Base-by-base conservation (phyloP, 768 basidiomycete genomes). In the Hericium alpestre region DNA sequence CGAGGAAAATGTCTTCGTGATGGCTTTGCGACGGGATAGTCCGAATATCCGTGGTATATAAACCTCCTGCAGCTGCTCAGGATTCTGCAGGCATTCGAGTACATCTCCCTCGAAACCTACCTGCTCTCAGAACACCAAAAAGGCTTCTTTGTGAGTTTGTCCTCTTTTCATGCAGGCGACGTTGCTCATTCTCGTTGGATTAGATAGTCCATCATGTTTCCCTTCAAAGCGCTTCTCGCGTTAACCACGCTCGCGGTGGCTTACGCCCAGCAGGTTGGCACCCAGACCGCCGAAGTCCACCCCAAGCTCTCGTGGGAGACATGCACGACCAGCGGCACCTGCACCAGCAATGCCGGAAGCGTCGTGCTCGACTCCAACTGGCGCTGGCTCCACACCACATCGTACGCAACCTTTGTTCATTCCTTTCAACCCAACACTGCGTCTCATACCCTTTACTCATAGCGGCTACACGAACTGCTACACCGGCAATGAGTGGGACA, bases 381-480 rank as follows among this genome's bases (percentile, higher is more conserved):
- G 64, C 64, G 64, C 53, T 64, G 62, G 63, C 23, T 58, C 39
- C 66, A 66, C 57, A 57, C 47, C 52, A 58, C 56, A 38, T 22
- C 38, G 4, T 37, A 12, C 32, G 38, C 32, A 32, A 7, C 32
- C 32, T 32, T 53, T 12, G 16, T 53, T n/a, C n/a, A 9, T 22
- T 23, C 3, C n/a, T n/a, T 16, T 20, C n/a, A 23, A 32, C 5
- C 32, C 11, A n/a, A 10, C 1, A 2, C 32, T 16, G 11, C 16
- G 12, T 38, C 25, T 9, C 32, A 13, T n/a, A n/a, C 16, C 10
- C 8, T 20, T 8, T 6, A 20, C 15, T 2, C n/a, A n/a, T 12
- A 39, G 40, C 18, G 56, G 63, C 23, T 65, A 56, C 51, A 66
- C 64, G 57, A 67, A 67, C 65, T 67, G 66, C 61, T 67, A 67